Conservation (phyloP, 1,284 basidiomycete genomes). For the Malassezia yamatoensis region DNA sequence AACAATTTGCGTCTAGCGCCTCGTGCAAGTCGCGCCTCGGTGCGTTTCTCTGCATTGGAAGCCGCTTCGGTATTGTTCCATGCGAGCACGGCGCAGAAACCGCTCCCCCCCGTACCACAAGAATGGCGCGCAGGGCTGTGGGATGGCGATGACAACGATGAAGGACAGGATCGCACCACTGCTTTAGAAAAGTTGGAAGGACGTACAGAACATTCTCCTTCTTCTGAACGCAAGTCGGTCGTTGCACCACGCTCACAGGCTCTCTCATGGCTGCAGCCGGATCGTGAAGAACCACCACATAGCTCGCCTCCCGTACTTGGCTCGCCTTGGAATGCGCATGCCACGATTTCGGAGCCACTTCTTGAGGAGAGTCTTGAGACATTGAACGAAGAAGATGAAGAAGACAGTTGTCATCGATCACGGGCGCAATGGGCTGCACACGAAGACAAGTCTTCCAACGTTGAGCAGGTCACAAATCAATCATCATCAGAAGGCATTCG, state of each 20-base stretch:
- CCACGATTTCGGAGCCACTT: neutral
- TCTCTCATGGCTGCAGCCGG: slow-evolving; percentile 6
- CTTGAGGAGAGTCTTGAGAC: slow-evolving; percentile 1
- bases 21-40: neutral
- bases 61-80: slow-evolving; percentile 13
- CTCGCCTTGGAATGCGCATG: neutral
- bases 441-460: too few species aligned
- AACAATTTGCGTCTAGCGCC: neutral
- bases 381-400: slow-evolving; percentile 2
- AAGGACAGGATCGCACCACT: slow-evolving; percentile 5
- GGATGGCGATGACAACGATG: neutral
- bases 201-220: neutral
- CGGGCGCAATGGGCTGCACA: neutral
- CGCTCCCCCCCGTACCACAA: slow-evolving; percentile 3
- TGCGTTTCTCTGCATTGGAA: slow-evolving; percentile 16
- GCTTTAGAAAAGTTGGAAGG: slow-evolving; percentile 18
- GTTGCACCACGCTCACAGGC: neutral
- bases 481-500: neutral
- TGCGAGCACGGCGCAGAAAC: slow-evolving; percentile 1
- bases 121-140: slow-evolving; percentile 10
- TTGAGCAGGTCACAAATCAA: neutral
- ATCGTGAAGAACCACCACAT: neutral
- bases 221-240: neutral
- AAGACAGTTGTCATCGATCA: neutral
- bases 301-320: neutral